A percentile compares a stretch with the other conserved stretches of the same genome.
Evolutionary conservation across 306 rosid species (phyloP).

Genomic region (Dalbergia cochinchinensis): DNA sequence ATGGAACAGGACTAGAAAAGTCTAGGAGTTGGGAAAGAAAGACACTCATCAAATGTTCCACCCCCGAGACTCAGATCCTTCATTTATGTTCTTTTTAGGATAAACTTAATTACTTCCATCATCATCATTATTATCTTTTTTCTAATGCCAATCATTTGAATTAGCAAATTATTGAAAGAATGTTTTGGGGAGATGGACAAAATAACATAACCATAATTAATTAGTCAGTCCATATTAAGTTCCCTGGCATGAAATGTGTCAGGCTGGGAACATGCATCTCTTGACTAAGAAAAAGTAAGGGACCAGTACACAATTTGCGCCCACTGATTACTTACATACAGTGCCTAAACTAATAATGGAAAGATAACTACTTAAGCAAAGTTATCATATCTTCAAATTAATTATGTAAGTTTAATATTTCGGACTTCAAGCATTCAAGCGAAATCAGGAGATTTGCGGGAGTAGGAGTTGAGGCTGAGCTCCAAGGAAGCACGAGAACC

Average conservation of each 20-base stretch:
- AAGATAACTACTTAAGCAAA: constrained; percentile 31
- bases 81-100: constrained; percentile 26
- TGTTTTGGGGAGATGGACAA: constrained; percentile 47
- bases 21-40: neutral
- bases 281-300: constrained; percentile 36
- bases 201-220: constrained; percentile 40
- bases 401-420: neutral
- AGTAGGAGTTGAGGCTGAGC: constrained; percentile 86
- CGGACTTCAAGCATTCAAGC: constrained; percentile 31
- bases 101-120: neutral
- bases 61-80: neutral
- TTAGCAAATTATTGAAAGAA: constrained; percentile 51
- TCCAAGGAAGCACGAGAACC: constrained; percentile 78
- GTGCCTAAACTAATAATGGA: constrained; percentile 31
- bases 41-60: neutral
- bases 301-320: constrained; percentile 32
- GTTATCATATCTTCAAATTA: constrained; percentile 8
- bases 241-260: constrained; percentile 55
- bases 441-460: constrained; percentile 62
- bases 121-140: constrained; percentile 19
- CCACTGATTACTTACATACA: constrained; percentile 37
- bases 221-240: constrained; percentile 49
- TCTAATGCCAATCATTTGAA: constrained; percentile 52
- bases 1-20: neutral
- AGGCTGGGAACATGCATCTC: constrained; percentile 41